These are phyloP conservation scores for Rhodofomes roseus DNA, from an alignment of 1,284 basidiomycete genomes.

Conservation along the genomic window DNA sequence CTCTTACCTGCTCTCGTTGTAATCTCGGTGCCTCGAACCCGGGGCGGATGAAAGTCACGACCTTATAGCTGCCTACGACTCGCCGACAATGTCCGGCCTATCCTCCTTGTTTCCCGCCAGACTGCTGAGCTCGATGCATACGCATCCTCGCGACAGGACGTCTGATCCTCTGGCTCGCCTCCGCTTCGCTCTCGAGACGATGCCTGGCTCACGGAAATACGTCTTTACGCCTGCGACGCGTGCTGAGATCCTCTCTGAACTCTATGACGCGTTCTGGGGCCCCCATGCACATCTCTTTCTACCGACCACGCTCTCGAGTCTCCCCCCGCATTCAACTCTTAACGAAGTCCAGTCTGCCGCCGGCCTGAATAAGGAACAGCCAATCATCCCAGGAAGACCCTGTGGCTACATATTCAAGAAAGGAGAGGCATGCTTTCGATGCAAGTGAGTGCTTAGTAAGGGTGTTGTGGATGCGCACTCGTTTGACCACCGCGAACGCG, in stretches of 20 bases:
- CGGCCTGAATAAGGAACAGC: slow-evolving; percentile 54
- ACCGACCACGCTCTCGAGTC: slow-evolving; percentile 53
- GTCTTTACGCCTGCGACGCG: slow-evolving; percentile 67
- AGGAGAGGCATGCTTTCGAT: slow-evolving; percentile 84
- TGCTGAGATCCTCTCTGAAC: slow-evolving; percentile 71
- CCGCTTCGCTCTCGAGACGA: slow-evolving; percentile 70
- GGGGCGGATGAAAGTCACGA: neutral
- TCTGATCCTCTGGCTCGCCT: slow-evolving; percentile 66
- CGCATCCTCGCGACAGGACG: slow-evolving; percentile 39
- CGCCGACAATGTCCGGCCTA: slow-evolving; percentile 37
- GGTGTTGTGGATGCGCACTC: neutral
- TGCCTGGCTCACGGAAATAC: slow-evolving; percentile 74
- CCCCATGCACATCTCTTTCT: slow-evolving; percentile 66
- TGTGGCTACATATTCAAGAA: slow-evolving; percentile 80
- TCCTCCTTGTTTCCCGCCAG: slow-evolving; percentile 48
- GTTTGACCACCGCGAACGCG: neutral
- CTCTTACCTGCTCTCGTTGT: neutral
- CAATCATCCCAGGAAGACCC: slow-evolving; percentile 57
- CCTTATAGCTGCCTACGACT: neutral
- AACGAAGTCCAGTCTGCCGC: slow-evolving; percentile 62
- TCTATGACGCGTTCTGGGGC: slow-evolving; percentile 80
- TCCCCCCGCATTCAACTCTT: slow-evolving; percentile 57
- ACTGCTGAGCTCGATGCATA: slow-evolving; percentile 46
- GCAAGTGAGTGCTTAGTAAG: slow-evolving; percentile 63
- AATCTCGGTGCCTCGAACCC: neutral